These are phyloP conservation scores for Styphnolobium japonicum DNA, from an alignment of 306 rosid species.

Conservation along the genomic window DNA sequence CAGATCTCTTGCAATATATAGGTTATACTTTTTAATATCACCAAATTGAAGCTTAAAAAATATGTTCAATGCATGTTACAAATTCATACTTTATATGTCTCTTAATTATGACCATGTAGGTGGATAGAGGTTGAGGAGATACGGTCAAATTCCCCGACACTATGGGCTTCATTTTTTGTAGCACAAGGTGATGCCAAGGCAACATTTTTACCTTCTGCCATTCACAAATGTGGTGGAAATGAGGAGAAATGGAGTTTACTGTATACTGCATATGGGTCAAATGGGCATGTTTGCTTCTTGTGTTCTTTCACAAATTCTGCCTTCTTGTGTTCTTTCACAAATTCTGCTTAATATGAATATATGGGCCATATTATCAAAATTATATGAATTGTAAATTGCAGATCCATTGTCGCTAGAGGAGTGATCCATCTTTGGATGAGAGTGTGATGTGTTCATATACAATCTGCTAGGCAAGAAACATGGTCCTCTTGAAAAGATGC, in stretches of 20 bases:
- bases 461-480: too few species aligned
- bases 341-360: neutral
- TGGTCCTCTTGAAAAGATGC: too few species aligned
- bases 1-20: conserved; percentile 62
- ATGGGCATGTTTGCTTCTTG: conserved; percentile 48
- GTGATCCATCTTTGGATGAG: too few species aligned
- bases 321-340: neutral
- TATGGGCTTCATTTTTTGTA: too few species aligned
- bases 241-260: conserved; percentile 56
- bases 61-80: neutral
- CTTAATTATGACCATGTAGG: neutral
- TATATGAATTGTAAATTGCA: too few species aligned
- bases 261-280: conserved; percentile 72
- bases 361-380: too few species aligned
- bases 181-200: too few species aligned
- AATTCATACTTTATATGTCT: neutral
- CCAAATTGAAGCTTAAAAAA: neutral
- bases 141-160: neutral
- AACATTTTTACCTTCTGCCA: too few species aligned
- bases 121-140: too few species aligned
- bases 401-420: too few species aligned
- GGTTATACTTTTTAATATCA: conserved; percentile 30
- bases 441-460: too few species aligned
- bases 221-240: conserved; percentile 72
- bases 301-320: too few species aligned